Percentiles rank a stretch among this genome's conserved stretches.
Evolutionary conservation across 1,284 basidiomycete genomes (phyloP).

Genomic region (Meripilus lineatus): DNA sequence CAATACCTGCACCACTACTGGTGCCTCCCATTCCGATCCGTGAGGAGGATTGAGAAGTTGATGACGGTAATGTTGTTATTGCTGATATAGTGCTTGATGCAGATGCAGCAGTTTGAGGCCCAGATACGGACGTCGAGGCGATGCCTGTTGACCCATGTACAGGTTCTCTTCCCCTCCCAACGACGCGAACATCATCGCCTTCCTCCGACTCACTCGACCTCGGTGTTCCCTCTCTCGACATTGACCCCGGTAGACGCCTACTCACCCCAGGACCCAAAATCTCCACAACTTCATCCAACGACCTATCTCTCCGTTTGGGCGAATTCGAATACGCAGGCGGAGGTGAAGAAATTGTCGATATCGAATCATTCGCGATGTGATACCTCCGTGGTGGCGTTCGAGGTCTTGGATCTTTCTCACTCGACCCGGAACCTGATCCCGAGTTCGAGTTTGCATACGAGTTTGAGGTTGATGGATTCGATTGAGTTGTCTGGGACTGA

Average conservation of each 20-base stretch:
- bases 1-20: background rate
- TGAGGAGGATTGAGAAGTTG: background rate
- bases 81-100: background rate
- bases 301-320: conserved; percentile 14
- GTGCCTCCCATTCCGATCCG: conserved; percentile 1
- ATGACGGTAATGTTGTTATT: background rate
- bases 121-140: too few relatives aligned
- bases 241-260: too few relatives aligned
- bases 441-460: too few relatives aligned
- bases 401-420: conserved; percentile 21
- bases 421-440: background rate
- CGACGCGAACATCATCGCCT: too few relatives aligned
- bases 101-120: too few relatives aligned
- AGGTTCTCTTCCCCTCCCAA: too few relatives aligned
- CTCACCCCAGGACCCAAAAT: too few relatives aligned
- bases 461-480: background rate
- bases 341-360: conserved; percentile 22
- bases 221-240: too few relatives aligned
- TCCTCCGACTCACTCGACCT: too few relatives aligned
- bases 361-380: conserved; percentile 26
- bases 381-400: conserved; percentile 22
- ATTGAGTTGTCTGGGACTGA: background rate
- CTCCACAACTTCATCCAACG: conserved; percentile 16
- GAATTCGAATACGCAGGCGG: conserved; percentile 27
- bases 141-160: too few relatives aligned